Evolutionary conservation across 2,329 filamentous ascomycete genomes (phyloP).

Genomic region (Mycogone perniciosa): DNA sequence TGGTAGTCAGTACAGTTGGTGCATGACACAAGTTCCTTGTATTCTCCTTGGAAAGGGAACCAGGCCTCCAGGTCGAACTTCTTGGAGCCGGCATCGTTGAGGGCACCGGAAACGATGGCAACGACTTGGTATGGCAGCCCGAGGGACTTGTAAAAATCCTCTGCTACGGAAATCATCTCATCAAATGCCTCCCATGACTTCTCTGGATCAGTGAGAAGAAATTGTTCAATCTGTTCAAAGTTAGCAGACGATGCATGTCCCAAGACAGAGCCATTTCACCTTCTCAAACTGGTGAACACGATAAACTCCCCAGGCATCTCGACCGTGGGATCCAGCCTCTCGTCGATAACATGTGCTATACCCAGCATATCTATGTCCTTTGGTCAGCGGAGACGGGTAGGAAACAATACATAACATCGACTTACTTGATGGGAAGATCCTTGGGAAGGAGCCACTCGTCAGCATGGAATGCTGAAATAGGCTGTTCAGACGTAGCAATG

Average conservation of each 20-base stretch:
- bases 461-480: constrained; percentile 85
- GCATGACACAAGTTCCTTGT: constrained; percentile 96
- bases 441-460: constrained; percentile 85
- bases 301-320: constrained; percentile 97
- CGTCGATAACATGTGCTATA: constrained; percentile 95
- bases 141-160: constrained; percentile 92
- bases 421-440: constrained; percentile 79
- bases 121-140: constrained; percentile 87
- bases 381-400: not conserved
- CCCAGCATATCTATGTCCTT: constrained; percentile 74
- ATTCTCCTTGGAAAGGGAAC: constrained; percentile 94
- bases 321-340: constrained; percentile 79
- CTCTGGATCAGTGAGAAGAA: constrained; percentile 74
- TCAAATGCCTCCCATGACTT: constrained; percentile 92
- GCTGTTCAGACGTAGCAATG: constrained; percentile 84
- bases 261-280: constrained; percentile 33
- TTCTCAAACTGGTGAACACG: constrained; percentile 98
- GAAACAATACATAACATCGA: not conserved
- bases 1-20: constrained; percentile 99
- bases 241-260: constrained; percentile 1
- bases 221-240: constrained; percentile 57
- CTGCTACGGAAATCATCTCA: constrained; percentile 81
- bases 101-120: constrained; percentile 88
- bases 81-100: constrained; percentile 73
- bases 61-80: constrained; percentile 96